phyloP scores from a whole-genome alignment of 2,329 filamentous ascomycete species.

The Cytospora chrysosperma region DNA sequence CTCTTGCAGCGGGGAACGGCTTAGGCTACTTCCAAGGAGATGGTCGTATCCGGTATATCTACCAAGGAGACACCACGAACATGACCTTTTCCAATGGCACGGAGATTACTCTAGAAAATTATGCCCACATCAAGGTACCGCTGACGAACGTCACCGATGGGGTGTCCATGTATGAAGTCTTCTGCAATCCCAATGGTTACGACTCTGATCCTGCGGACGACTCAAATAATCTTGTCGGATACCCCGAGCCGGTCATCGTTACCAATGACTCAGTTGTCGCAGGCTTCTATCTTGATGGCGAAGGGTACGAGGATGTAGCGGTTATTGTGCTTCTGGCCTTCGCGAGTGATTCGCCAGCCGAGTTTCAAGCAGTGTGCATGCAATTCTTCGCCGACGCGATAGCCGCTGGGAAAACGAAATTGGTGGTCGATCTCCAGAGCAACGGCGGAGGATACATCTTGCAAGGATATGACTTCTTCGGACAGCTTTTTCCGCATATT shows the following conservation, averaged over 20 bases:
- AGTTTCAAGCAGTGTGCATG: constrained; percentile 37
- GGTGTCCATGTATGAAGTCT: constrained; percentile 34
- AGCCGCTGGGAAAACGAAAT: constrained; percentile 54
- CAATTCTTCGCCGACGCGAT: constrained; percentile 38
- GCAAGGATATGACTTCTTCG: constrained; percentile 63
- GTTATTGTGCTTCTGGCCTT: constrained; percentile 35
- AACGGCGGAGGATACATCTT: constrained; percentile 61
- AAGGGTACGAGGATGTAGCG: constrained; percentile 34
- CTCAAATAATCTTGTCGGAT: constrained; percentile 27
- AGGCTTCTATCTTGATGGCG: constrained; percentile 36
- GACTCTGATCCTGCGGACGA: constrained; percentile 7
- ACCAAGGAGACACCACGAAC: constrained; percentile 33
- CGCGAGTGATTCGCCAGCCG: constrained; percentile 27
- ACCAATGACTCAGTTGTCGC: constrained; percentile 32
- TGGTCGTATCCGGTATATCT: constrained; percentile 34
- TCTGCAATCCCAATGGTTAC: constrained; percentile 32
- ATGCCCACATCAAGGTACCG: constrained; percentile 32
- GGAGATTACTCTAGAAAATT: constrained; percentile 32
- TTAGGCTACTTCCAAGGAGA: constrained; percentile 34
- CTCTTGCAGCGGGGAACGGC: constrained; percentile 22
- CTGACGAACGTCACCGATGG: constrained; percentile 35
- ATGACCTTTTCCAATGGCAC: constrained; percentile 40
- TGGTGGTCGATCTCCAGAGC: constrained; percentile 57
- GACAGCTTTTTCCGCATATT: constrained; percentile 49
- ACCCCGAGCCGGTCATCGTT: constrained; percentile 33